Evolutionary conservation across 108 stramenopile genomes (phyloP).

Genomic region (Skeletonema tropicum): DNA sequence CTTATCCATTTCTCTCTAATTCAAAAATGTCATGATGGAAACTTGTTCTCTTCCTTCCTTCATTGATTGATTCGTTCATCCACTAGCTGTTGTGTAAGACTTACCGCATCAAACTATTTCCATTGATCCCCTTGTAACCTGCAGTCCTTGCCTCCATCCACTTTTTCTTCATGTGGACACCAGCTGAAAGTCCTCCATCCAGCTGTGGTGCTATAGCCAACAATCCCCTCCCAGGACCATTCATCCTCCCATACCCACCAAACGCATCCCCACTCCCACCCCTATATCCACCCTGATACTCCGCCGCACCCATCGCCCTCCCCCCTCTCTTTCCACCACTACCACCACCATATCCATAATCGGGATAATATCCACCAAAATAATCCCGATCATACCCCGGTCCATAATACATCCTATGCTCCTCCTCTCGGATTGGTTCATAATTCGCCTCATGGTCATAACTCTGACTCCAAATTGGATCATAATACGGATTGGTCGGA

Average conservation of each 20-base stretch:
- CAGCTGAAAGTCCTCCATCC: too few relatives aligned
- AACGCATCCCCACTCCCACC: slow-evolving; percentile 1
- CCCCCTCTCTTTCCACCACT: background rate
- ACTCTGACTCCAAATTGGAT: slow-evolving; percentile 49
- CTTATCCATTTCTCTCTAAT: background rate
- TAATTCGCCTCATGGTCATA: slow-evolving; percentile 5
- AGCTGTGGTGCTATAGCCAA: background rate
- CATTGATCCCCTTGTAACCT: slow-evolving; percentile 2
- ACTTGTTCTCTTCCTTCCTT: background rate
- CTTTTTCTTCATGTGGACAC: background rate
- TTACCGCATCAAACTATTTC: slow-evolving; percentile 30
- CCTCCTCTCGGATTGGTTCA: slow-evolving; percentile 23
- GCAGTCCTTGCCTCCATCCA: slow-evolving; percentile 6
- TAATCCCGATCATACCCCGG: slow-evolving; percentile 9
- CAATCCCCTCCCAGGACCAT: slow-evolving; percentile 2
- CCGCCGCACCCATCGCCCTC: slow-evolving; percentile 1
- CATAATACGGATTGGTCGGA: slow-evolving; percentile 43
- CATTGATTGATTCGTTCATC: background rate
- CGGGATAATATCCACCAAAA: too few relatives aligned
- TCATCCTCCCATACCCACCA: slow-evolving; percentile 15
- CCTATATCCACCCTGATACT: slow-evolving; percentile 1
- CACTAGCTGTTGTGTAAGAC: background rate
- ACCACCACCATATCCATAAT: background rate
- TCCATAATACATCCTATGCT: slow-evolving; percentile 16
- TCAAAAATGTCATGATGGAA: too few relatives aligned